Conservation (phyloP, 805 yeast species). For the Suhomyces sp. region DNA sequence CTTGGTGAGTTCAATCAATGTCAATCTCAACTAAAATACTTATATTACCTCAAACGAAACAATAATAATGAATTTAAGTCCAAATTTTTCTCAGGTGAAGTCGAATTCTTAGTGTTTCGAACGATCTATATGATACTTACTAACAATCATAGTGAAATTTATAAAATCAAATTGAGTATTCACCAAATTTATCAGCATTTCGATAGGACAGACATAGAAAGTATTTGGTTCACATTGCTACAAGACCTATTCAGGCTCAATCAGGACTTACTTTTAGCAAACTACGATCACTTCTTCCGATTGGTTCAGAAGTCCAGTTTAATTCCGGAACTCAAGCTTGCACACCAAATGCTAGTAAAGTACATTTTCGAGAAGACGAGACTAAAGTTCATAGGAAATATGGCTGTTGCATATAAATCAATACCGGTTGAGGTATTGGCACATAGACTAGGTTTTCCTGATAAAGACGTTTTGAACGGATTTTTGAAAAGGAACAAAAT, state of each 20-base stretch:
- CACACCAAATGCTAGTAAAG: slow-evolving; percentile 24
- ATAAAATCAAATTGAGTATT: slow-evolving; percentile 33
- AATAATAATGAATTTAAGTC: slow-evolving; percentile 24
- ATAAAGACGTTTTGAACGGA: slow-evolving; percentile 27
- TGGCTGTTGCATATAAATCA: slow-evolving; percentile 57
- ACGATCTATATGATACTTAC: slow-evolving; percentile 75
- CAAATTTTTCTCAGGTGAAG: slow-evolving; percentile 24
- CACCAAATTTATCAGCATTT: slow-evolving; percentile 5
- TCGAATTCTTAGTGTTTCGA: slow-evolving; percentile 73
- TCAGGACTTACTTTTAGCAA: slow-evolving; percentile 28
- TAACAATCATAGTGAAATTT: slow-evolving; percentile 57
- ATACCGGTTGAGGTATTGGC: slow-evolving; percentile 37
- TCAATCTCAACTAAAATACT: slow-evolving; percentile 69
- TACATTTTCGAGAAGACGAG: slow-evolving; percentile 60
- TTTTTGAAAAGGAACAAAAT: slow-evolving; percentile 48
- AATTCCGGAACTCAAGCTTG: slow-evolving; percentile 16
- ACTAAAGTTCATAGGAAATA: slow-evolving; percentile 51
- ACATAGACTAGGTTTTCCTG: slow-evolving; percentile 41
- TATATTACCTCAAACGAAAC: slow-evolving; percentile 49
- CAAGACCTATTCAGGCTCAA: slow-evolving; percentile 18
- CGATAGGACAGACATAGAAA: slow-evolving; percentile 10
- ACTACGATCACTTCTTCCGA: slow-evolving; percentile 57
- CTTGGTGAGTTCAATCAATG: slow-evolving; percentile 96
- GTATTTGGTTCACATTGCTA: slow-evolving; percentile 16
- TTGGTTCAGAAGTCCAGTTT: slow-evolving; percentile 13